Conservation (phyloP, 202 grass and related monocot genomes). For the Musa balbisiana region DNA sequence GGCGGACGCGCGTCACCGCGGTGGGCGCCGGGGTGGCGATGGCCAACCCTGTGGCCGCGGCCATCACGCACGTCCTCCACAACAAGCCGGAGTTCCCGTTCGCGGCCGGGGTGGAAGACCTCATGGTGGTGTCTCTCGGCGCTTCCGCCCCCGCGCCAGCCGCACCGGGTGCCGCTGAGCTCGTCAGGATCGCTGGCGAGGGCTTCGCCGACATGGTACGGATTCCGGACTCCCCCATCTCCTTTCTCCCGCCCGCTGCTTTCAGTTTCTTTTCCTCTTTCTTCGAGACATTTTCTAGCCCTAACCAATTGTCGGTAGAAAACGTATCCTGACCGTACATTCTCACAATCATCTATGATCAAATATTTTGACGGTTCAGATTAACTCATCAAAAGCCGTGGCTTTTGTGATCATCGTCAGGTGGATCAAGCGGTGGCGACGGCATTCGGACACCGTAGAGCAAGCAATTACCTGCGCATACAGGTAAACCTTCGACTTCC, state of each 20-base stretch:
- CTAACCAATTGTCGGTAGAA: background rate
- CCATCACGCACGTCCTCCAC: too few species aligned
- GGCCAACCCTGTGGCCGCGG: too few species aligned
- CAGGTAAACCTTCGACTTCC: constrained; percentile 38
- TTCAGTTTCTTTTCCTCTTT: background rate
- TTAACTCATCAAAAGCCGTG: background rate
- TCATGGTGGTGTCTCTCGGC: constrained; percentile 78
- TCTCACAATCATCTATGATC: background rate
- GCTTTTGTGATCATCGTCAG: constrained; percentile 22
- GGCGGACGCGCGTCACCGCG: too few species aligned
- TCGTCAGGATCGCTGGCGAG: constrained; percentile 76
- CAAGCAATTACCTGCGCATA: constrained; percentile 85
- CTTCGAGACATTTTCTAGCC: background rate
- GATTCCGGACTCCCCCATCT: background rate
- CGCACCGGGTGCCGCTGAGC: constrained; percentile 21
- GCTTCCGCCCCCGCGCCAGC: background rate
- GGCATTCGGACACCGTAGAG: constrained; percentile 79
- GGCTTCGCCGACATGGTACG: constrained; percentile 83
- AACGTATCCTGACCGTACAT: background rate
- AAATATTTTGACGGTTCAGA: constrained; percentile 4
- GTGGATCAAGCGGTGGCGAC: constrained; percentile 93
- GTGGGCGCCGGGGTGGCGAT: too few species aligned
- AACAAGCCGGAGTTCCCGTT: too few species aligned
- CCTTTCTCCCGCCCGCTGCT: background rate
- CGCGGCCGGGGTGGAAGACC: constrained; percentile 48